Percentiles rank a stretch among this genome's conserved stretches.
These are phyloP conservation scores for Trichoderma aggressivum DNA, from an alignment of 2,329 filamentous ascomycete genomes.

Conservation along the genomic window DNA sequence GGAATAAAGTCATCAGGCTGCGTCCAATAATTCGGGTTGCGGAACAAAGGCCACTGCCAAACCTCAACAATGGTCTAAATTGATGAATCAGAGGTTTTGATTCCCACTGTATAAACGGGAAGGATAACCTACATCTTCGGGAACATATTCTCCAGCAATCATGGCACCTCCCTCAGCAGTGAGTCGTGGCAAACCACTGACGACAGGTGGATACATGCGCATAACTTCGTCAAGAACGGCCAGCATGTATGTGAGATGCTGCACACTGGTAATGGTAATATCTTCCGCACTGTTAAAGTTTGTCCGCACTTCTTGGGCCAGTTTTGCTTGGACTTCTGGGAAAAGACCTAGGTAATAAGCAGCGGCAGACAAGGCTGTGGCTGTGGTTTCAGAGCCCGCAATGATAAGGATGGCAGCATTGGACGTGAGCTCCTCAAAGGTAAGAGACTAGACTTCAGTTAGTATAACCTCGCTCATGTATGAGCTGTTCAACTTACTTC, in stretches of 20 bases:
- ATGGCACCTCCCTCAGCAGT: constrained; percentile 29
- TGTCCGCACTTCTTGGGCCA: constrained; percentile 34
- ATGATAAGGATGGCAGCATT: constrained; percentile 24
- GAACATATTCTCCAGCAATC: constrained; percentile 32
- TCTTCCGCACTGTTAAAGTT: constrained; percentile 17
- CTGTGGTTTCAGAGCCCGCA: constrained; percentile 34
- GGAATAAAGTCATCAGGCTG: constrained; percentile 36
- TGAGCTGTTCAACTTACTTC: neutral
- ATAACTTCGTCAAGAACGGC: constrained; percentile 49
- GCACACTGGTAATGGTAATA: constrained; percentile 18
- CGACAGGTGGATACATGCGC: constrained; percentile 44
- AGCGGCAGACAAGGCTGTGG: constrained; percentile 28
- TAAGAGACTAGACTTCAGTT: neutral
- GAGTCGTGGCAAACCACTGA: constrained; percentile 35
- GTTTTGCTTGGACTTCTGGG: constrained; percentile 28
- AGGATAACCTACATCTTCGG: constrained; percentile 28
- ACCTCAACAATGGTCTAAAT: constrained; percentile 35
- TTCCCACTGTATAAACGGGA: neutral
- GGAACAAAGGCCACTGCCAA: constrained; percentile 33
- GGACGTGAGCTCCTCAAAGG: constrained; percentile 18
- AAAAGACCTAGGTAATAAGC: constrained; percentile 31
- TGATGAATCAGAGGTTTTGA: neutral
- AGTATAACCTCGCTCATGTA: neutral
- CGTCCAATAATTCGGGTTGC: constrained; percentile 32
- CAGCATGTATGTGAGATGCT: constrained; percentile 40